phyloP scores from a whole-genome alignment of 1,284 basidiomycete species.

The Rhodotorula sp. region DNA sequence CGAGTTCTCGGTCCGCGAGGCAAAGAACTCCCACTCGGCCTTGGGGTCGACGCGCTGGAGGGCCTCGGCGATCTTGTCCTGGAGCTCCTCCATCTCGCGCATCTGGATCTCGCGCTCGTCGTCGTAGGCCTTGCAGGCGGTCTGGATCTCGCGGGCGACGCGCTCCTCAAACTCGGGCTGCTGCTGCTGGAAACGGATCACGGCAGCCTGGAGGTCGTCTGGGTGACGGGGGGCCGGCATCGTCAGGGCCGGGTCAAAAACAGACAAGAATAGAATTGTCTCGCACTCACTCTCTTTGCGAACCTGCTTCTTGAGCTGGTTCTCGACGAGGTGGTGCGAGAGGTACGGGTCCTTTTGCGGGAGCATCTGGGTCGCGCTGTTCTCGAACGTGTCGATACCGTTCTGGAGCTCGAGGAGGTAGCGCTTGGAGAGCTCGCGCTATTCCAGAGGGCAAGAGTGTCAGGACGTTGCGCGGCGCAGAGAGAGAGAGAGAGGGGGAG shows the following conservation, averaged over 20 bases:
- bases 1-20: constrained; percentile 14
- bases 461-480: background rate
- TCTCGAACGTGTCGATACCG: constrained; percentile 42
- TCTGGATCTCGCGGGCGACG: constrained; percentile 32
- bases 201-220: constrained; percentile 38
- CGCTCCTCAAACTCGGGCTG: constrained; percentile 41
- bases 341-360: constrained; percentile 45
- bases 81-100: constrained; percentile 29
- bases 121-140: constrained; percentile 36
- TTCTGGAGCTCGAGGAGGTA: constrained; percentile 33
- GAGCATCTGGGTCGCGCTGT: constrained; percentile 34
- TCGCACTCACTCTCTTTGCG: constrained; percentile 35
- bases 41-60: constrained; percentile 40
- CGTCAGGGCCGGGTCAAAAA: background rate
- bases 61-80: constrained; percentile 32
- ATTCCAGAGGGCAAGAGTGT: background rate
- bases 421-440: constrained; percentile 31
- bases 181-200: constrained; percentile 42
- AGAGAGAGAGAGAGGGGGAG: background rate
- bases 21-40: constrained; percentile 38
- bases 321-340: constrained; percentile 38
- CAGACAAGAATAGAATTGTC: background rate
- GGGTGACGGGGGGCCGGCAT: background rate
- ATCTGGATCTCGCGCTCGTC: constrained; percentile 25
- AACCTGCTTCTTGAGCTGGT: constrained; percentile 43